Conservation (phyloP, 805 yeast genomes). For the Starmerella etchellsii region DNA sequence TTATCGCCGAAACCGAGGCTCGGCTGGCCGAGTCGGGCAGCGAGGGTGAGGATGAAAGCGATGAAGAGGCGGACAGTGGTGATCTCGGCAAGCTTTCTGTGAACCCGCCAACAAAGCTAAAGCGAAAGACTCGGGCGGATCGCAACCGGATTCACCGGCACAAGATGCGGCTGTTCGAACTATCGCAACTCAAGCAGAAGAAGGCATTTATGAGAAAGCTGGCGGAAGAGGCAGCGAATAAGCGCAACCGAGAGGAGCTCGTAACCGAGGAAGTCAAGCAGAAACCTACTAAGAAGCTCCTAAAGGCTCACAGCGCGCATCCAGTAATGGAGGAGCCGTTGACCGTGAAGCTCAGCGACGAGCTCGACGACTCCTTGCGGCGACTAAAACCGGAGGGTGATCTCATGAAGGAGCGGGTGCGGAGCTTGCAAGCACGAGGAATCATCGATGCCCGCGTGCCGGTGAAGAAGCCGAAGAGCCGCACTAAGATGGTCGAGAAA, state of each 20-base stretch:
- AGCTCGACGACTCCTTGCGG: conserved; percentile 72
- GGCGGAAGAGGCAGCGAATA: conserved; percentile 6
- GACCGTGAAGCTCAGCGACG: conserved; percentile 79
- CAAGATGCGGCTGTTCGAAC: conserved; percentile 45
- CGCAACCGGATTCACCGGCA: conserved; percentile 60
- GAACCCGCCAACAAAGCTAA: conserved; percentile 54
- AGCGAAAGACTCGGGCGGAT: conserved; percentile 64
- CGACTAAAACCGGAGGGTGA: conserved; percentile 84
- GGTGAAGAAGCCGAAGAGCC: conserved; percentile 45
- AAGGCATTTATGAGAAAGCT: conserved; percentile 8
- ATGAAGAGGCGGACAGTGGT: conserved; percentile 24
- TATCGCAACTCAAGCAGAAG: conserved; percentile 27
- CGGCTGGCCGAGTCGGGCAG: conserved; percentile 48
- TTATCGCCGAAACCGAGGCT: conserved; percentile 26
- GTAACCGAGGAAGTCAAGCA: neutral
- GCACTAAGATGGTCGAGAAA: conserved; percentile 72
- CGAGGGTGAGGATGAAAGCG: conserved; percentile 27
- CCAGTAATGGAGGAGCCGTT: conserved; percentile 37
- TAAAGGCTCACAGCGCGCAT: conserved; percentile 32
- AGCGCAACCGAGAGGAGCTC: neutral
- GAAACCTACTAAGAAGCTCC: conserved; percentile 25
- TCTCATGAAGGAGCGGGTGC: conserved; percentile 67
- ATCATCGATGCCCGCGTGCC: conserved; percentile 74
- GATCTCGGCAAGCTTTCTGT: conserved; percentile 39
- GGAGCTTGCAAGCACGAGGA: conserved; percentile 71